Percentiles rank a stretch among this genome's conserved stretches.
phyloP scores from a whole-genome alignment of 768 basidiomycete species.

The Trametes elegans region DNA sequence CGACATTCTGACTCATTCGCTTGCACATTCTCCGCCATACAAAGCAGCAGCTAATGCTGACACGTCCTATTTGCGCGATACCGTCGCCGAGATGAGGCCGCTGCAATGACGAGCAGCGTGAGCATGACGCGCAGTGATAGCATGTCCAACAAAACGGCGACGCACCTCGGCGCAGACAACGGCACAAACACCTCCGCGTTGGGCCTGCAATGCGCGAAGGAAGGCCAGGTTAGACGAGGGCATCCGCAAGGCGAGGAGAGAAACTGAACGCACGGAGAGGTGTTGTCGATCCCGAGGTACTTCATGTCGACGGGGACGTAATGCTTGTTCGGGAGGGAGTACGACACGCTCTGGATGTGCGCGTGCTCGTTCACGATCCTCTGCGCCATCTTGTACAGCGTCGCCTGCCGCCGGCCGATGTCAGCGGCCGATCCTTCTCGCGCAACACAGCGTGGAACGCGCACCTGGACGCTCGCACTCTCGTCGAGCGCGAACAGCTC shows the following conservation, averaged over 20 bases:
- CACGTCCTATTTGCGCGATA: not conserved
- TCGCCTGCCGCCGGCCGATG: constrained; percentile 57
- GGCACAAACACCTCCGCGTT: constrained; percentile 90
- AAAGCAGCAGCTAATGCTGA: too few species aligned
- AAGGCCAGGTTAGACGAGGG: not conserved
- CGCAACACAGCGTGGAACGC: not conserved
- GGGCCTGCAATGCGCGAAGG: constrained; percentile 40
- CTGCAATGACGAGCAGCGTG: constrained; percentile 26
- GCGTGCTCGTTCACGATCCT: constrained; percentile 66
- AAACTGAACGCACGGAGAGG: constrained; percentile 58
- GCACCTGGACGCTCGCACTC: constrained; percentile 92
- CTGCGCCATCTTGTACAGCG: constrained; percentile 86
- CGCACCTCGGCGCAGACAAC: constrained; percentile 80
- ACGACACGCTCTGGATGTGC: constrained; percentile 58
- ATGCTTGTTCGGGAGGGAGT: constrained; percentile 90
- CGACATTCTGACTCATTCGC: too few species aligned
- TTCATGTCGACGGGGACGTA: constrained; percentile 87
- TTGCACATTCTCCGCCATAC: too few species aligned
- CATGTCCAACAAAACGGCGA: too few species aligned
- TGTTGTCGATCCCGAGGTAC: constrained; percentile 69
- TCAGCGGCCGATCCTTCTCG: too few species aligned
- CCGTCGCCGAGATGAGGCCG: constrained; percentile 46
- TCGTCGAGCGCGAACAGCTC: constrained; percentile 85
- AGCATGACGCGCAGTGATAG: too few species aligned
- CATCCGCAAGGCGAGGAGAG: not conserved